Base-by-base conservation (phyloP, 2,329 filamentous ascomycete genomes). In the Periconia sp. region DNA sequence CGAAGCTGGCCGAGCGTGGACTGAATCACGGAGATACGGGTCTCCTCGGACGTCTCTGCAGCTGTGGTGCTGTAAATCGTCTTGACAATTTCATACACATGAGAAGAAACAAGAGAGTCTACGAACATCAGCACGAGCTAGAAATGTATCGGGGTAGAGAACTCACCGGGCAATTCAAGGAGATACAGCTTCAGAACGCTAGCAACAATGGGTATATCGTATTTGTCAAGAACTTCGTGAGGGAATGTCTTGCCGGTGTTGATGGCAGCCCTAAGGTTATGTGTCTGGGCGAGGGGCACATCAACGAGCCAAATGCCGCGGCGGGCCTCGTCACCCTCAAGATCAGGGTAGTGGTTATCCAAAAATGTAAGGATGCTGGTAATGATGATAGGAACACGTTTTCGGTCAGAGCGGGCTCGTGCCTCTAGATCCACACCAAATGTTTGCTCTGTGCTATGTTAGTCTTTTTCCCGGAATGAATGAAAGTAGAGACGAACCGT, bases 361-460 rank as follows among this genome's bases (percentile, higher is more conserved):
- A 99, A 80, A 71, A 95, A 99, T 5, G 90, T 97, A 61, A 99
- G 78, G 42, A 99, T 87, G 0, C 90, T 91, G 2, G 94, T 99
- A 50, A 99, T 84, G 54, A 99, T 84, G 47, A 95, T 78, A 13
- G 94, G 94, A 16, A 99, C 94, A 36, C 94, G 88, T 75, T 99
- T 99, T 70, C 92, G 87, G 71, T 99, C 94, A 37, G 90, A 92
- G 55, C 92, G 82, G 32, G 94, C 94, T 56, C 94, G 82, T 25
- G 92, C 91, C 73, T 99, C 94, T n/a, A 99, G 83, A 65, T 99
- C 95, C 41, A 99, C 91, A 54, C 95, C 94, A 66, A 97, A 99
- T 1, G 90, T 96, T 79, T 97, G 92, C 66, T 96, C 92, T 81
- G 41, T 39, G 22, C 13, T 16, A 9, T 37, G 40, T 63, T 43